Evolutionary conservation across 2,329 filamentous ascomycete genomes (phyloP).

Genomic region (Penicillium sp.): DNA sequence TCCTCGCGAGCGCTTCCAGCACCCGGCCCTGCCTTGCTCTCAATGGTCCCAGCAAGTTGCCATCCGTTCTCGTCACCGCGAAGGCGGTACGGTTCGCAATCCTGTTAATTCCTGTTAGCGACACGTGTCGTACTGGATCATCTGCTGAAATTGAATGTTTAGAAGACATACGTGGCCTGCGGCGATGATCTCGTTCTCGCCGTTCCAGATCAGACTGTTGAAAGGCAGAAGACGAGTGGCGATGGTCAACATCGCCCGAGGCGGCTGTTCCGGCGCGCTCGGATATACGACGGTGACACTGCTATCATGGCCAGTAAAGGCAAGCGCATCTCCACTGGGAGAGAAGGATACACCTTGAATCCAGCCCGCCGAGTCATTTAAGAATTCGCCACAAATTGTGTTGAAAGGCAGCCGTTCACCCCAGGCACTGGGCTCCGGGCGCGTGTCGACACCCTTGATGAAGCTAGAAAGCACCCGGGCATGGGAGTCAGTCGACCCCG

Average conservation of each 20-base stretch:
- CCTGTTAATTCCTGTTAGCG: constrained; percentile 39
- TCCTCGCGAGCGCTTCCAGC: constrained; percentile 72
- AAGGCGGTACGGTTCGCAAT: constrained; percentile 82
- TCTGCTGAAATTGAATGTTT: too few relatives aligned
- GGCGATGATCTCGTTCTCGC: constrained; percentile 85
- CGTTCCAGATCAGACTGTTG: constrained; percentile 83
- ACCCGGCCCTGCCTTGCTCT: constrained; percentile 58
- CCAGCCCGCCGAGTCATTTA: constrained; percentile 96
- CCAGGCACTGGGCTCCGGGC: constrained; percentile 81
- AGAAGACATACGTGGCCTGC: constrained; percentile 65
- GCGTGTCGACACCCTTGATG: constrained; percentile 84
- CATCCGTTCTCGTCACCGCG: constrained; percentile 69
- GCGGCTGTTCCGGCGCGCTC: constrained; percentile 78
- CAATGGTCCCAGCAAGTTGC: constrained; percentile 72
- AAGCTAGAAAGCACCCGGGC: constrained; percentile 90
- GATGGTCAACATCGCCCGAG: constrained; percentile 79
- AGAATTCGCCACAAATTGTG: constrained; percentile 90
- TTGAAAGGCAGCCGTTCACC: constrained; percentile 94
- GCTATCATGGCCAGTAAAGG: constrained; percentile 90
- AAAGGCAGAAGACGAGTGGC: constrained; percentile 86
- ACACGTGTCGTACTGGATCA: too few relatives aligned
- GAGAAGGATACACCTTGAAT: constrained; percentile 89
- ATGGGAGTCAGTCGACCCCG: constrained; percentile 94
- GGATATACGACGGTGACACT: constrained; percentile 96
- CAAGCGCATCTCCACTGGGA: constrained; percentile 82